These are phyloP conservation scores for Parsonsia alboflavescens DNA, from an alignment of 257 asterid genomes.

Conservation along the genomic window DNA sequence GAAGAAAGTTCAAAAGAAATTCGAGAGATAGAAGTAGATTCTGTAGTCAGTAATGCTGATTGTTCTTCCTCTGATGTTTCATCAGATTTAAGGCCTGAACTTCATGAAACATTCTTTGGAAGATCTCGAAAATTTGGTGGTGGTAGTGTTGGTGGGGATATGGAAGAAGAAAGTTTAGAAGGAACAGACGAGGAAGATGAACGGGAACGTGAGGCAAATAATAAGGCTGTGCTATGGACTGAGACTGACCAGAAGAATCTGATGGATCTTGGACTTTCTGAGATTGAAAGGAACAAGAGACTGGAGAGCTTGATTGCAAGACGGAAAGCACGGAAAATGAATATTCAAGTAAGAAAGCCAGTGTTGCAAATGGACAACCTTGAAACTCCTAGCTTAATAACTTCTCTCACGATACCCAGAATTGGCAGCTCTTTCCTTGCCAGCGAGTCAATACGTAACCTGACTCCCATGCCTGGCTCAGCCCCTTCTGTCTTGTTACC, in stretches of 20 bases:
- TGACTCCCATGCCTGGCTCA: constrained; percentile 68
- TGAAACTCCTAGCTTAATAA: constrained; percentile 23
- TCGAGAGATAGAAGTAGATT: constrained; percentile 41
- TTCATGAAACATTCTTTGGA: not conserved
- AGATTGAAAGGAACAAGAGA: constrained; percentile 63
- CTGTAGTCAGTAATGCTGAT: constrained; percentile 9
- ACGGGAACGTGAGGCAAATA: constrained; percentile 22
- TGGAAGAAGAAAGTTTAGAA: constrained; percentile 20
- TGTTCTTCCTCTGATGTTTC: constrained; percentile 14
- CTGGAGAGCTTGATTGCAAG: constrained; percentile 91
- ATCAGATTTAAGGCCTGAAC: constrained; percentile 4
- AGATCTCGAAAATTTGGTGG: constrained; percentile 6
- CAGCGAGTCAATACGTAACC: constrained; percentile 5
- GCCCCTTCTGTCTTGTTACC: constrained; percentile 77
- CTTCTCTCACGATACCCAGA: constrained; percentile 46
- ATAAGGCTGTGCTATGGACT: constrained; percentile 31
- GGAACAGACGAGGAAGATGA: constrained; percentile 36
- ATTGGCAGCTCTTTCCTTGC: constrained; percentile 16
- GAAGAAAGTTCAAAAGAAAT: constrained; percentile 54
- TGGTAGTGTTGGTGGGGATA: constrained; percentile 14
- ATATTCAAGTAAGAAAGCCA: constrained; percentile 44
- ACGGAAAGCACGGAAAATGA: constrained; percentile 58
- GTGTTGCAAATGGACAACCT: constrained; percentile 38
- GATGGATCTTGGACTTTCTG: constrained; percentile 57
- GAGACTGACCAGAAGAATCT: constrained; percentile 45